phyloP scores from a whole-genome alignment of 805 yeast species.

The Clavispora carvajalis region DNA sequence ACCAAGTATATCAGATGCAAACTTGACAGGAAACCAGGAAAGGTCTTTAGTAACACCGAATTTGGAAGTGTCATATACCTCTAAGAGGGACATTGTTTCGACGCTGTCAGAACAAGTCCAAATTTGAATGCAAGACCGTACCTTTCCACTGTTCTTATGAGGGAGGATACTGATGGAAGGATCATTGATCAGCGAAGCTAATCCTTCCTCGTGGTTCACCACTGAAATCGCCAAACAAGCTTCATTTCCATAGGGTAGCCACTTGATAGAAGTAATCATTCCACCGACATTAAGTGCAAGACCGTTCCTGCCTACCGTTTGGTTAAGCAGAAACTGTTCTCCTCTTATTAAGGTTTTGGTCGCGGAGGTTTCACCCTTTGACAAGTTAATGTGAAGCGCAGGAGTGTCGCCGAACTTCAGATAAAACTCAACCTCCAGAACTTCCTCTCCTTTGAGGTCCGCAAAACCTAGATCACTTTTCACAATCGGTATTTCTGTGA shows the following conservation, averaged over 20 bases:
- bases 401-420: slow-evolving; percentile 17
- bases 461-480: slow-evolving; percentile 9
- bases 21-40: slow-evolving; percentile 35
- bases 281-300: slow-evolving; percentile 47
- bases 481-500: slow-evolving; percentile 8
- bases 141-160: slow-evolving; percentile 6
- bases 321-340: slow-evolving; percentile 8
- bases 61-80: slow-evolving; percentile 27
- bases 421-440: slow-evolving; percentile 16
- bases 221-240: slow-evolving; percentile 47
- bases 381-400: slow-evolving; percentile 14
- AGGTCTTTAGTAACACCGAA: slow-evolving; percentile 44
- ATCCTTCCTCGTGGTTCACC: slow-evolving; percentile 27
- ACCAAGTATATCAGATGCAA: slow-evolving; percentile 27
- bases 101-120: slow-evolving; percentile 30
- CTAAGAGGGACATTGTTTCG: slow-evolving; percentile 20
- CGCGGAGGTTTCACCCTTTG: slow-evolving; percentile 6
- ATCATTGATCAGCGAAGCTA: slow-evolving; percentile 16
- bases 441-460: slow-evolving; percentile 1
- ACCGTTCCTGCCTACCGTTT: slow-evolving; percentile 26
- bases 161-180: slow-evolving; percentile 30
- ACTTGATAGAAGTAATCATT: slow-evolving; percentile 46
- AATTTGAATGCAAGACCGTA: slow-evolving; percentile 40
- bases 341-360: slow-evolving; percentile 4
- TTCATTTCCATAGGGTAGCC: slow-evolving; percentile 35